Base-by-base conservation (phyloP, 495 filamentous ascomycete genomes). In the Xylona heveae region DNA sequence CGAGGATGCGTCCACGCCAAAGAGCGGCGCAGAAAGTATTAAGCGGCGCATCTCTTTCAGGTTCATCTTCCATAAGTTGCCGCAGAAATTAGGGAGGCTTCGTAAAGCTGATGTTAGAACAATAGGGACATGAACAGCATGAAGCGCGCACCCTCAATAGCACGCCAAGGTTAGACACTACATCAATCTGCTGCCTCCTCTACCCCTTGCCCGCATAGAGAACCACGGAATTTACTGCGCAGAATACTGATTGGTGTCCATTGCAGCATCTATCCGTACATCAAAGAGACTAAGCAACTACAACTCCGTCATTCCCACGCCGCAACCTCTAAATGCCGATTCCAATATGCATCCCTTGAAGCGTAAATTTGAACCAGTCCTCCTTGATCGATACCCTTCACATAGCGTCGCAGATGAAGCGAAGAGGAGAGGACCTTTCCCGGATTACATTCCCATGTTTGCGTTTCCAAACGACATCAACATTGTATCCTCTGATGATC, bases 361-460 rank as follows among this genome's bases (percentile, higher is more conserved):
- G 54, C 69, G 85, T 33, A 72, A 78, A 31, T 93, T 94, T 43
- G 88, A 97, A 45, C 88, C 88, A 5, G 83, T 92, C 10, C 55
- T 97, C 12, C 66, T 97, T 18, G 88, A 97, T 48, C 64, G 85
- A 47, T 95, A 97, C 44, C 88, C 88, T 14, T 71, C 79, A 23
- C 77, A 78, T 46, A 64, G 66, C 39, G 75, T 83, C 55, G 46
- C 66, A n/a, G 85, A 93, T 17, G 80, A 91, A 40, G 42, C 69
- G 35, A 71, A 77, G 45, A 66, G 76, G 45, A 71, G 88, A 44
- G 83, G 80, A 26, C 70, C 68, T 32, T 94, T 97, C 48, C 88
- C 88, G 3, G 85, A 97, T 46, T 95, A 93, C 42, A 80, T 97
- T 23, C 88, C 88, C 17, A 95, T 97, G 88, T 97, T 95, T 45